Evolutionary conservation across 75 land plant species (phyloP).

Genomic region (Adiantum capillusveneris): DNA sequence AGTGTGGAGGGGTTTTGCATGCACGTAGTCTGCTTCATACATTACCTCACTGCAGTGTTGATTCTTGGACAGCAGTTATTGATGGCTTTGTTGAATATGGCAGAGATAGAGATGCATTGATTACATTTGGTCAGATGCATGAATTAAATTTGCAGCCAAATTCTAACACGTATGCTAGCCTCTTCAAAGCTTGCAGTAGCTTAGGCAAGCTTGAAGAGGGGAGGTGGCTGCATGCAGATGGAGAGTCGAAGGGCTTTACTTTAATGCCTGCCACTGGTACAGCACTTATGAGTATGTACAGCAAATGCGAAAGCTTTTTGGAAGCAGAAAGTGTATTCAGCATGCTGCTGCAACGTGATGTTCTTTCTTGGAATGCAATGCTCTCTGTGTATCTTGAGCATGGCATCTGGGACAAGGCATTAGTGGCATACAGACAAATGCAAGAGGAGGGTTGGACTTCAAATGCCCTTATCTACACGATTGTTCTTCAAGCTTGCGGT

Average conservation of each 20-base stretch:
- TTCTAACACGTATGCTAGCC: too few relatives aligned
- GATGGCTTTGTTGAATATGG: too few relatives aligned
- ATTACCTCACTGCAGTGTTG: too few relatives aligned
- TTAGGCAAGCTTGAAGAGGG: neutral
- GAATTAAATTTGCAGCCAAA: too few relatives aligned
- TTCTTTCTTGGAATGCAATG: constrained; percentile 53
- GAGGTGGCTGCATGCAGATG: neutral
- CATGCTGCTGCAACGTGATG: constrained; percentile 23
- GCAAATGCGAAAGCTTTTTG: constrained; percentile 47
- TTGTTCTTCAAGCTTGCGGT: neutral
- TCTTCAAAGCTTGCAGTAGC: too few relatives aligned
- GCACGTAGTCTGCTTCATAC: too few relatives aligned
- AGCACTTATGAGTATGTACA: constrained; percentile 54
- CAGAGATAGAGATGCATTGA: too few relatives aligned
- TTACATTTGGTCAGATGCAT: too few relatives aligned
- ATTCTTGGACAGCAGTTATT: too few relatives aligned
- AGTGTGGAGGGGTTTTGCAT: too few relatives aligned
- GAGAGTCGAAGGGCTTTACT: neutral
- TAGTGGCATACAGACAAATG: constrained; percentile 21
- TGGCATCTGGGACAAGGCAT: constrained; percentile 34
- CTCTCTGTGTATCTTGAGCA: constrained; percentile 44
- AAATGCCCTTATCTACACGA: neutral
- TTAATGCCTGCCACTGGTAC: constrained; percentile 32
- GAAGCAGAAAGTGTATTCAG: constrained; percentile 35
- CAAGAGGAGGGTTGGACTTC: neutral